Evolutionary conservation across 768 basidiomycete species (phyloP).

Genomic region (Neoboletus brunneissimus): DNA sequence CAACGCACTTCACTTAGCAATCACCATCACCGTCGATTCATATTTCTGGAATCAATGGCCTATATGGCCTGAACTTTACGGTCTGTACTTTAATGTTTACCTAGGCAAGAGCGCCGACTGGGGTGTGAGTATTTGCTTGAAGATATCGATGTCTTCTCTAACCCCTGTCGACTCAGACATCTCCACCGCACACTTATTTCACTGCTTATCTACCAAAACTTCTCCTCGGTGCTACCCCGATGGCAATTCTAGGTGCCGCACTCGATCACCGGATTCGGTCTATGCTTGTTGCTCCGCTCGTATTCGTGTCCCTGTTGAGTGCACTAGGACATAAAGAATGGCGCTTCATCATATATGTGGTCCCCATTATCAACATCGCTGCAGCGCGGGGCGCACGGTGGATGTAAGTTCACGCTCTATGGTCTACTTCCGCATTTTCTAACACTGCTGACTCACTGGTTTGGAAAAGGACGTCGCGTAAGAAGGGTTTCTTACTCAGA

Average conservation of each 20-base stretch:
- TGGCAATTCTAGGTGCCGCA: slow-evolving; percentile 52
- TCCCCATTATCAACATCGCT: slow-evolving; percentile 78
- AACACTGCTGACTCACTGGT: neutral
- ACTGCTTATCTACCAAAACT: slow-evolving; percentile 72
- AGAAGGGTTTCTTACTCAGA: slow-evolving; percentile 48
- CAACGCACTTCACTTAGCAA: slow-evolving; percentile 35
- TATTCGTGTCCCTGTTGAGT: slow-evolving; percentile 66
- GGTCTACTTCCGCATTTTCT: neutral
- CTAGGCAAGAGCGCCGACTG: slow-evolving; percentile 86
- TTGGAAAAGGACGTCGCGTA: slow-evolving; percentile 40
- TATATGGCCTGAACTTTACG: slow-evolving; percentile 85
- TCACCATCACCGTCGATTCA: slow-evolving; percentile 71
- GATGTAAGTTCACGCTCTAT: slow-evolving; percentile 49
- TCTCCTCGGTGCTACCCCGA: slow-evolving; percentile 59
- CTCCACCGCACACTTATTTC: slow-evolving; percentile 68
- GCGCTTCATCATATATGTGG: slow-evolving; percentile 89
- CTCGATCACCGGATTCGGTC: slow-evolving; percentile 48
- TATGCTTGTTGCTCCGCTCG: slow-evolving; percentile 49
- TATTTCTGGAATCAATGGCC: slow-evolving; percentile 75
- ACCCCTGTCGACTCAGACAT: slow-evolving; percentile 45
- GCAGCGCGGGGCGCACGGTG: slow-evolving; percentile 64
- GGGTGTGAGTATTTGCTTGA: slow-evolving; percentile 63
- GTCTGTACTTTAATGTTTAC: slow-evolving; percentile 81
- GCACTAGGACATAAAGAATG: slow-evolving; percentile 92
- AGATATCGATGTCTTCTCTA: slow-evolving; percentile 1